These are phyloP conservation scores for Zasmidium cellare DNA, from an alignment of 2,329 filamentous ascomycete species.

Conservation along the genomic window DNA sequence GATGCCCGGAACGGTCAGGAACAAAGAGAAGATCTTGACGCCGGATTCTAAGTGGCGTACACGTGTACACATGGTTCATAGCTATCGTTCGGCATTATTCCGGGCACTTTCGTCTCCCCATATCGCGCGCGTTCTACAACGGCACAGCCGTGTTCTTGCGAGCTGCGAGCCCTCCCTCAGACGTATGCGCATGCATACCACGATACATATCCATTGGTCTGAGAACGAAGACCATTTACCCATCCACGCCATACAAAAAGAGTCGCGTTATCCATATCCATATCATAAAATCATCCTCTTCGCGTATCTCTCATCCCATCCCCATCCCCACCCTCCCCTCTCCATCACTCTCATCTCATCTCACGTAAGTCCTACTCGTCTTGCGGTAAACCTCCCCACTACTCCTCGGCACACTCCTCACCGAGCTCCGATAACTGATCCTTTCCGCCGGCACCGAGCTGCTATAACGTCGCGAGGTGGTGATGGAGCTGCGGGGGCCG, in stretches of 20 bases:
- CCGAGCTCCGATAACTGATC: conserved; percentile 24
- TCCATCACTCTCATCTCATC: conserved; percentile 11
- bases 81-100: not conserved
- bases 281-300: no score
- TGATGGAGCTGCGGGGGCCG: conserved; percentile 12
- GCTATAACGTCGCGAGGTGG: conserved; percentile 20
- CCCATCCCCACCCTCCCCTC: not conserved
- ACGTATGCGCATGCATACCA: not conserved
- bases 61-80: not conserved
- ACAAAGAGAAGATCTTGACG: not conserved
- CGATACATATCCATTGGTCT: not conserved
- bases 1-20: not conserved
- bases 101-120: not conserved
- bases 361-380: conserved; percentile 30
- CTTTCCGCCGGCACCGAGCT: conserved; percentile 24
- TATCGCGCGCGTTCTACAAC: not conserved
- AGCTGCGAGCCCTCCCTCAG: no score
- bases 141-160: not conserved
- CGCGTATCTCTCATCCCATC: not conserved
- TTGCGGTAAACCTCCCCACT: conserved; percentile 25
- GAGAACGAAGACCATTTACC: not conserved
- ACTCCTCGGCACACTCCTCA: conserved; percentile 18
- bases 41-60: not conserved
- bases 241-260: not conserved
- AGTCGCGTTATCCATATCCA: not conserved